Percentiles rank a stretch among this genome's conserved stretches.
phyloP scores from a whole-genome alignment of 2,329 filamentous ascomycete genomes.

The Diaporthe batatas region DNA sequence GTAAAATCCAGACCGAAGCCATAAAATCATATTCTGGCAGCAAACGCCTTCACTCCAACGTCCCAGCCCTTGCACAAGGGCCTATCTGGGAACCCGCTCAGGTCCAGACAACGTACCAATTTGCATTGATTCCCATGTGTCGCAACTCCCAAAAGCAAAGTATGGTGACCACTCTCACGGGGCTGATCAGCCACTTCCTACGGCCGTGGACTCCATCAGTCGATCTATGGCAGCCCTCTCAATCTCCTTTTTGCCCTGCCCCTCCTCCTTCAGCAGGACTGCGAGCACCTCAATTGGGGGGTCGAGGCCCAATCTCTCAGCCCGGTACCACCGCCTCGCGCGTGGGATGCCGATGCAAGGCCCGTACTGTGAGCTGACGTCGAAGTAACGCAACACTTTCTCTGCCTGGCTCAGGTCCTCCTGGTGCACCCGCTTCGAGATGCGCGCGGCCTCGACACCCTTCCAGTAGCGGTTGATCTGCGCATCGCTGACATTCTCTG shows the following conservation, averaged over 20 bases:
- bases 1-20: background rate
- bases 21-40: constrained; percentile 17
- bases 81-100: background rate
- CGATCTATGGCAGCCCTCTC: constrained; percentile 83
- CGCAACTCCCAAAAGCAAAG: constrained; percentile 1
- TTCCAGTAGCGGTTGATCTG: constrained; percentile 86
- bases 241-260: constrained; percentile 63
- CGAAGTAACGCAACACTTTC: constrained; percentile 92
- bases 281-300: constrained; percentile 93
- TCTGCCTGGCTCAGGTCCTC: constrained; percentile 78
- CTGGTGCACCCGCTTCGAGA: constrained; percentile 82
- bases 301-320: constrained; percentile 83
- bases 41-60: constrained; percentile 25
- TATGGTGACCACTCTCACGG: background rate
- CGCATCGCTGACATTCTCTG: constrained; percentile 73
- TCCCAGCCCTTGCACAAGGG: background rate
- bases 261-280: constrained; percentile 80
- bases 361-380: constrained; percentile 93
- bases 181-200: constrained; percentile 50
- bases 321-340: constrained; percentile 88
- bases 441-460: constrained; percentile 76
- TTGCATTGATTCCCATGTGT: background rate
- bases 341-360: constrained; percentile 89
- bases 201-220: constrained; percentile 64
- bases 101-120: background rate